Evolutionary conservation across 495 filamentous ascomycete species (phyloP).

Genomic region (Penicillium flavigenum): DNA sequence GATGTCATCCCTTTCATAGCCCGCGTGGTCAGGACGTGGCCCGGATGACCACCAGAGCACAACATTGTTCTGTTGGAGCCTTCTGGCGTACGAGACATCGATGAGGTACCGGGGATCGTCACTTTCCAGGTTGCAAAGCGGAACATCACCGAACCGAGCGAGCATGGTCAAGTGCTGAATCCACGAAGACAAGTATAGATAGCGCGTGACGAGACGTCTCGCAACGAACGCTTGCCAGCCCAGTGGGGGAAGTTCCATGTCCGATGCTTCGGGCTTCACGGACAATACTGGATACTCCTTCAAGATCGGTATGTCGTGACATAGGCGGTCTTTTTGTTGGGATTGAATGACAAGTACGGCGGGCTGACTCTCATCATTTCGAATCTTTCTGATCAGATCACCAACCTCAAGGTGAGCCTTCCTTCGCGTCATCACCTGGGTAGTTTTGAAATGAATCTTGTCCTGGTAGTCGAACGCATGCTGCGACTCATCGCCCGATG

Average conservation of each 20-base stretch:
- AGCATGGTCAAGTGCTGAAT: slow-evolving; percentile 82
- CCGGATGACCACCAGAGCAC: slow-evolving; percentile 96
- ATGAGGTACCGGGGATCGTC: slow-evolving; percentile 94
- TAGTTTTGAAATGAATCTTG: slow-evolving; percentile 78
- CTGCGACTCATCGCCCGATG: slow-evolving; percentile 67
- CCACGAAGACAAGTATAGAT: slow-evolving; percentile 88
- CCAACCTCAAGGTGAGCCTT: slow-evolving; percentile 85
- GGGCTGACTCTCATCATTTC: slow-evolving; percentile 76
- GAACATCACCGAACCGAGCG: slow-evolving; percentile 88
- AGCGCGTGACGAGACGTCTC: slow-evolving; percentile 81
- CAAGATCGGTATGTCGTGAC: slow-evolving; percentile 81
- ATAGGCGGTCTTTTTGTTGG: slow-evolving; percentile 72
- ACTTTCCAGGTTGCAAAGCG: slow-evolving; percentile 89
- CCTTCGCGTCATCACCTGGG: slow-evolving; percentile 81
- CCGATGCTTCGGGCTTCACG: slow-evolving; percentile 75
- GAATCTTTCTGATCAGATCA: slow-evolving; percentile 82
- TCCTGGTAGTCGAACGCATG: slow-evolving; percentile 84
- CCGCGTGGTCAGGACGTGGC: slow-evolving; percentile 88
- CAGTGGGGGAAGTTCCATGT: slow-evolving; percentile 83
- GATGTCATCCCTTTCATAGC: slow-evolving; percentile 92
- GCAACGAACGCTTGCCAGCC: slow-evolving; percentile 93
- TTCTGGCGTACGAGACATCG: slow-evolving; percentile 89
- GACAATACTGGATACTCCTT: slow-evolving; percentile 81
- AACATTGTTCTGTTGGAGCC: slow-evolving; percentile 87
- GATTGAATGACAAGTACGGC: slow-evolving; percentile 87